Base-by-base conservation (phyloP, 2,329 filamentous ascomycete species). In the Stachybotrys echinatus region DNA sequence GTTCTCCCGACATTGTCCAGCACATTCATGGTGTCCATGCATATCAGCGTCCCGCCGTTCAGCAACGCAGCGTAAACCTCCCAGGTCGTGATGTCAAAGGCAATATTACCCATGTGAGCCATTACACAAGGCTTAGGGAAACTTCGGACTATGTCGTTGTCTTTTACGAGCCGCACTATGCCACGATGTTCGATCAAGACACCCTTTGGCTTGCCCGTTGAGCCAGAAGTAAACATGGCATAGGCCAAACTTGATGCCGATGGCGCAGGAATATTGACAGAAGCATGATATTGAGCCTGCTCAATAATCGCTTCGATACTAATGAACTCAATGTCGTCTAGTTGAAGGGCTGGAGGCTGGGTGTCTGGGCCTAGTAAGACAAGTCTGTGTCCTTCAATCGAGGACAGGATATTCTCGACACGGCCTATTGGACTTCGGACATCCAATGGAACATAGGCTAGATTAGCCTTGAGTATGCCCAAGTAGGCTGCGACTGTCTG, bases 41-140 rank as follows among this genome's bases (percentile, higher is more conserved):
- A 61, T 5, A 58, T 43, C 0, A 61, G 3, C 0, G 52, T 59
- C 2, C 59, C 58, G 0, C 59, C 59, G 17, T 55, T 57, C 3
- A 61, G 50, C 8, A 60, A 50, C 0, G 53, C 23, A 1, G 34
- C 17, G 17, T 50, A 57, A 2, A 55, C 51, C 20, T 57, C 55
- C 7, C 46, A 27, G 0, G 48, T 45, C 1, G 55, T 50, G 4
- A 34, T 48, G n/a, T 56, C 55, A 37, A 56, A 56, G 2, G 51
- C 54, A 19, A 54, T 37, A 23, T 54, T 56, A 12, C 40, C 22
- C 3, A 52, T 20, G 21, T 55, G 53, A 18, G 48, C 48, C 1
- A 50, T 19, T 8, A 45, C 34, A 5, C 42, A 38, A 2, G 46
- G 19, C 0, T 20, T n/a, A 7, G 45, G 43, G 2, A 52, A 8